Percentiles rank a stretch among this genome's conserved stretches.
Conservation (phyloP, 2,329 filamentous ascomycete species). For the Talaromyces sp. region DNA sequence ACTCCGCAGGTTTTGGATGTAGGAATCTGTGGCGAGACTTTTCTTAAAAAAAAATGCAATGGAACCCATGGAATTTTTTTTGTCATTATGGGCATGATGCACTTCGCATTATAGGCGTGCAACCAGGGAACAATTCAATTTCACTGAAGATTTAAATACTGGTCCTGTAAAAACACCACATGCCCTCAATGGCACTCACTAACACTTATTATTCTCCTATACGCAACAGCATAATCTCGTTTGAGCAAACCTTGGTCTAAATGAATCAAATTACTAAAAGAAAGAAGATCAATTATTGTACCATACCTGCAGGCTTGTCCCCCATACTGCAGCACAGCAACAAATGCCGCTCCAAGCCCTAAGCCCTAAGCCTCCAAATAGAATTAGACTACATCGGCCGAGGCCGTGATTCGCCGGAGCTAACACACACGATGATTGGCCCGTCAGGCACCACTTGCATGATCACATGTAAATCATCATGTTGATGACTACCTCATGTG, state of each 20-base stretch:
- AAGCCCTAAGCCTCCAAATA: constrained; percentile 7
- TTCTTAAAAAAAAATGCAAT: constrained; percentile 31
- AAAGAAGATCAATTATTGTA: neutral
- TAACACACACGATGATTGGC: neutral
- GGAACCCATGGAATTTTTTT: constrained; percentile 21
- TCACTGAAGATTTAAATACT: neutral
- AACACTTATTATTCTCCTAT: neutral
- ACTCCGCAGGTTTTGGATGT: constrained; percentile 3
- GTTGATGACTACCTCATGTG: neutral
- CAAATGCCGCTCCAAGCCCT: constrained; percentile 4
- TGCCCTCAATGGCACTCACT: neutral
- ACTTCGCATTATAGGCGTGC: neutral
- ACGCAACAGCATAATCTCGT: neutral
- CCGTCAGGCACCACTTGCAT: neutral
- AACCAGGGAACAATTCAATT: neutral
- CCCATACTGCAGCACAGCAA: neutral
- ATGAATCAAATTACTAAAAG: neutral
- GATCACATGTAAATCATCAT: neutral
- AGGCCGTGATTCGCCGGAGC: neutral
- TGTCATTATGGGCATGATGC: constrained; percentile 11
- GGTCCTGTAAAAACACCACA: neutral
- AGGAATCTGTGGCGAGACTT: constrained; percentile 27
- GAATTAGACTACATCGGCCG: neutral
- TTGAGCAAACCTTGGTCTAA: neutral
- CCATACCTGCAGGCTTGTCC: no score